Conservation (phyloP, 306 rosid genomes). For the Cicer cuneatum region DNA sequence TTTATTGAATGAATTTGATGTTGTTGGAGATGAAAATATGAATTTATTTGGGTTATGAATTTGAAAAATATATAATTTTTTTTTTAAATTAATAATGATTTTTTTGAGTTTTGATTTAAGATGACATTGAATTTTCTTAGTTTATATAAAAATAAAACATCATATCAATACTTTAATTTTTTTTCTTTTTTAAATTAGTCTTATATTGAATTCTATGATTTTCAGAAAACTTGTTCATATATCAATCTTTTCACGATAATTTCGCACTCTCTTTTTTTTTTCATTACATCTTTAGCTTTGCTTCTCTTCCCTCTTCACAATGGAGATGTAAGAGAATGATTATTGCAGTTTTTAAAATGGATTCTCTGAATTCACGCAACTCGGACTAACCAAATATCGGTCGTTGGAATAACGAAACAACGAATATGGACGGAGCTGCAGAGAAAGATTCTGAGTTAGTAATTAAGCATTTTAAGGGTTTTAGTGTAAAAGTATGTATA, state of each 20-base stretch:
- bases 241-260: neutral
- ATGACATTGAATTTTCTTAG: too few species aligned
- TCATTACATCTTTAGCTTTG: neutral
- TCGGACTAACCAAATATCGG: neutral
- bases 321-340: neutral
- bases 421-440: neutral
- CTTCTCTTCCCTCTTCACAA: neutral
- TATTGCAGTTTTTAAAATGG: neutral
- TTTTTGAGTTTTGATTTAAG: too few species aligned
- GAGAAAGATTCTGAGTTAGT: neutral
- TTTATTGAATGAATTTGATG: too few species aligned
- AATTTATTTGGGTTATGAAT: too few species aligned
- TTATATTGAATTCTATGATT: neutral
- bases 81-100: too few species aligned
- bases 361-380: neutral
- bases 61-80: too few species aligned
- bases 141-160: too few species aligned
- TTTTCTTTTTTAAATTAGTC: neutral
- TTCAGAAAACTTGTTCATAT: too few species aligned
- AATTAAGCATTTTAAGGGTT: neutral
- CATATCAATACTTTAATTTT: too few species aligned
- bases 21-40: too few species aligned
- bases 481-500: neutral
- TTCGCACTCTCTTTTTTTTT: neutral
- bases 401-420: neutral